Evolutionary conservation across 495 filamentous ascomycete genomes (phyloP).

Genomic region (Astrocystis sublimbata): DNA sequence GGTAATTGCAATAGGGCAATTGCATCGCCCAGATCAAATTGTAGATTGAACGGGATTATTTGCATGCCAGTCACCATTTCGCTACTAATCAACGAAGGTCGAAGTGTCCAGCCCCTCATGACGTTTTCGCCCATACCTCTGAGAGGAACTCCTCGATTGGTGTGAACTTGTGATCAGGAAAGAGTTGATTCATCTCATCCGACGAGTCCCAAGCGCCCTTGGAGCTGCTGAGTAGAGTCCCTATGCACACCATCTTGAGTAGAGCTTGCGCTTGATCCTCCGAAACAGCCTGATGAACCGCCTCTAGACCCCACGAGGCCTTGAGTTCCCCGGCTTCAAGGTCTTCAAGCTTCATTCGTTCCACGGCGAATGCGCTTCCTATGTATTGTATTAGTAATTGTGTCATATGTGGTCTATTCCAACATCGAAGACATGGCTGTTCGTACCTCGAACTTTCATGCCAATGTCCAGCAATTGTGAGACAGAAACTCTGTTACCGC

Average conservation of each 20-base stretch:
- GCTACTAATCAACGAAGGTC: too few relatives aligned
- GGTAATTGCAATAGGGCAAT: too few relatives aligned
- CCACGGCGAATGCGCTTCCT: conserved; percentile 45
- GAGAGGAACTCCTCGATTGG: conserved; percentile 49
- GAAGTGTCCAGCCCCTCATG: not conserved
- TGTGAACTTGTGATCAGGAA: conserved; percentile 56
- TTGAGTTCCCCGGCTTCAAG: conserved; percentile 47
- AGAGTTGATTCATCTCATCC: conserved; percentile 54
- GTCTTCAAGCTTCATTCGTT: conserved; percentile 47
- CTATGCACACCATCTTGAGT: conserved; percentile 34
- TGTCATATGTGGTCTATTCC: not conserved
- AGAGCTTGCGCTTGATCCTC: conserved; percentile 40
- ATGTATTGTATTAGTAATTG: not conserved
- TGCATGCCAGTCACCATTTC: too few relatives aligned
- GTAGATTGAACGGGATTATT: too few relatives aligned
- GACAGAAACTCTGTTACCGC: conserved; percentile 46
- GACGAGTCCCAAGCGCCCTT: conserved; percentile 45
- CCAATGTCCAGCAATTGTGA: conserved; percentile 47
- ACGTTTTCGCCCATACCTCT: conserved; percentile 47
- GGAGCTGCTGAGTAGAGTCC: conserved; percentile 43
- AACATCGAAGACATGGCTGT: not conserved
- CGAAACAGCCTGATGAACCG: conserved; percentile 47
- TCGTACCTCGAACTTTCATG: conserved; percentile 52
- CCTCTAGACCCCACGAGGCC: conserved; percentile 44
- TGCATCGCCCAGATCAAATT: too few relatives aligned